These are phyloP conservation scores for Fusarium veterinarium DNA, from an alignment of 2,329 filamentous ascomycete species.

Conservation along the genomic window DNA sequence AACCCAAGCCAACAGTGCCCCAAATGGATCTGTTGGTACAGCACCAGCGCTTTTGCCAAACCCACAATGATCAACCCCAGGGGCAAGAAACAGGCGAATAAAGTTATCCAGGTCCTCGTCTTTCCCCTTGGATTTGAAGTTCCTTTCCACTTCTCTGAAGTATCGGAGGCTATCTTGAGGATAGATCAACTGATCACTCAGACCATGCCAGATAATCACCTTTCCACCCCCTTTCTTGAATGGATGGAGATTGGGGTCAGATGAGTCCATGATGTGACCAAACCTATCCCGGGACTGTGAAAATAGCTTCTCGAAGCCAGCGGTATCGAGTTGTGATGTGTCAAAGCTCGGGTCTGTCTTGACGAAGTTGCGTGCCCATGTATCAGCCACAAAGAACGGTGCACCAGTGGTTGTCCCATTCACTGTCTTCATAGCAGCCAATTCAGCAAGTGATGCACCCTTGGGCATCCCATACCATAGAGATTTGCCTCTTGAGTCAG, in stretches of 20 bases:
- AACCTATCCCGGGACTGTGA: background rate
- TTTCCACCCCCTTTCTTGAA: background rate
- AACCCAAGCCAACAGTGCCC: background rate
- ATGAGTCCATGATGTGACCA: background rate
- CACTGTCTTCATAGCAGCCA: background rate
- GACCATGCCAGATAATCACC: background rate
- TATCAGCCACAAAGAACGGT: background rate
- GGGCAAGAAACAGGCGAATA: background rate
- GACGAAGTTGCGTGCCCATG: background rate
- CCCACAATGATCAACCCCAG: background rate
- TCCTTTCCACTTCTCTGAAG: background rate
- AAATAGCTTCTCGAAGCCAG: background rate
- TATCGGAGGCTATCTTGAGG: background rate
- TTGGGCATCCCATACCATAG: background rate
- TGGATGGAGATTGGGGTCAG: background rate
- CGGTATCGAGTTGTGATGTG: background rate
- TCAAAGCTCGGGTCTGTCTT: background rate
- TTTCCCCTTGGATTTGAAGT: fast-evolving
- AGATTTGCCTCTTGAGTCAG: background rate
- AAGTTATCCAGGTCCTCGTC: fast-evolving
- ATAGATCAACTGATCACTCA: background rate
- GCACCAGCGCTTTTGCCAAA: background rate
- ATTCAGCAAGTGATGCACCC: background rate
- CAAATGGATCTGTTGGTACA: background rate
- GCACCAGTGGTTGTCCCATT: background rate